These are phyloP conservation scores for Tetrapisispora fleetii DNA, from an alignment of 805 yeast species.

Conservation along the genomic window DNA sequence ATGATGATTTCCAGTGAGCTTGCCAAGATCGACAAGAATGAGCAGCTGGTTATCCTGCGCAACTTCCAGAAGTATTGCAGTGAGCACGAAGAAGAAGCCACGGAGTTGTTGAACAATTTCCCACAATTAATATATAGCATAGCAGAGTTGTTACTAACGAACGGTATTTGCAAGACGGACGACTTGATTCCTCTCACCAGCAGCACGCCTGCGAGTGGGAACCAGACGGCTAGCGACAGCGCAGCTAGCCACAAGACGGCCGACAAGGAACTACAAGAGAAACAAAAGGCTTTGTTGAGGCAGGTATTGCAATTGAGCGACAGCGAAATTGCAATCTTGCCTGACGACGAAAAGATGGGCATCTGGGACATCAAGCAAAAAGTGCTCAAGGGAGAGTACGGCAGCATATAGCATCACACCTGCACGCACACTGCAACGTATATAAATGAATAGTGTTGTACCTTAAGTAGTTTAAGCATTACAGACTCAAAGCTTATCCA, in stretches of 20 bases:
- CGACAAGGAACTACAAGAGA: slow-evolving; percentile 24
- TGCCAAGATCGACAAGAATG: slow-evolving; percentile 15
- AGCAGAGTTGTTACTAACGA: slow-evolving; percentile 55
- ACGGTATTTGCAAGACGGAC: slow-evolving; percentile 27
- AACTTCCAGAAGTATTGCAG: slow-evolving; percentile 44
- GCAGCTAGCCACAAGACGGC: not conserved
- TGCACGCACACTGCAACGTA: not conserved
- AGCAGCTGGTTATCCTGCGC: slow-evolving; percentile 20
- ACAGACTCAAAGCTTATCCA: too few species aligned
- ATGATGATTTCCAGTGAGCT: slow-evolving; percentile 30
- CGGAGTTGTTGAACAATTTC: slow-evolving; percentile 48
- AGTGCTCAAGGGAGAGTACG: slow-evolving; percentile 29
- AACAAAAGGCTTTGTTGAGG: slow-evolving; percentile 35
- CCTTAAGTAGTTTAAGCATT: too few species aligned
- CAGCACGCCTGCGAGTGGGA: slow-evolving; percentile 3
- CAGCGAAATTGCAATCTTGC: slow-evolving; percentile 39
- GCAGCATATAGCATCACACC: slow-evolving; percentile 5
- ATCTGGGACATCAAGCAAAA: slow-evolving; percentile 30
- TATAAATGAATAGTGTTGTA: not conserved
- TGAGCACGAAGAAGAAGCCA: slow-evolving; percentile 49
- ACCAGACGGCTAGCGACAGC: not conserved
- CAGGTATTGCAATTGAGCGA: slow-evolving; percentile 46
- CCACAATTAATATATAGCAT: slow-evolving; percentile 81
- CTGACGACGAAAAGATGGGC: slow-evolving; percentile 40
- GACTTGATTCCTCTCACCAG: slow-evolving; percentile 28